Evolutionary conservation across 176 grass and related monocot species (phyloP), one percentile per base, ranked within the genome.

Genomic region (Poa annua): DNA sequence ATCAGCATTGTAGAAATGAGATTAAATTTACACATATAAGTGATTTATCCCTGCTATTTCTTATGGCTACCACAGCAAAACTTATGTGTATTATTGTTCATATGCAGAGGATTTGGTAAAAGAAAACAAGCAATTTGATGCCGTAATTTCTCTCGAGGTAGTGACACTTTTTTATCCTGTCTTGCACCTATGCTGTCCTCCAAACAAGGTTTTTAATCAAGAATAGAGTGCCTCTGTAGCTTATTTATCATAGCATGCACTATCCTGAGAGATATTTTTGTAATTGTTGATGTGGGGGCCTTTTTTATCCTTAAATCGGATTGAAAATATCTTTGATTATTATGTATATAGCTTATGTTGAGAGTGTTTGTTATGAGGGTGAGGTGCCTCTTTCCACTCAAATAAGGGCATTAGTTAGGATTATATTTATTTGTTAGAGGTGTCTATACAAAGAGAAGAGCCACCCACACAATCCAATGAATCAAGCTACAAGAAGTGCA

Each of bases 141-240:
- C 96, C 78, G 93, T 93, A 61, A 93, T 98, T 91, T 85, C 92
- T 86, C 92, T 98, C 49, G 91, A 95, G 96, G 96, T 93, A 87
- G 1, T 74, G 80, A 54, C 21, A 45, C 63, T 76, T 76, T 32
- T 86, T 88, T 81, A 25, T 76, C 74, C 44, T 20, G 22, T 57
- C 26, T 66, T 68, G 35, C 42, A 55, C 7, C 20, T 11, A 55
- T 73, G 25, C 19, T 73, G 24, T 79, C 38, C 11, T n/a, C 47
- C 1, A n/a, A 78, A 36, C 7, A 39, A 56, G 9, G 15, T 12
- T 7, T 38, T 83, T 60, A 44, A 75, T 49, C 3, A 62, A 35
- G 25, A 33, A 35, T 11, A 49, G 11, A 33, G 54, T 14, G 16
- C 42, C 9, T 70, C 3, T 26, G 6, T 36, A 74, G 52, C 19